These are phyloP conservation scores for Lactarius quietus DNA, from an alignment of 768 basidiomycete species.

Conservation along the genomic window DNA sequence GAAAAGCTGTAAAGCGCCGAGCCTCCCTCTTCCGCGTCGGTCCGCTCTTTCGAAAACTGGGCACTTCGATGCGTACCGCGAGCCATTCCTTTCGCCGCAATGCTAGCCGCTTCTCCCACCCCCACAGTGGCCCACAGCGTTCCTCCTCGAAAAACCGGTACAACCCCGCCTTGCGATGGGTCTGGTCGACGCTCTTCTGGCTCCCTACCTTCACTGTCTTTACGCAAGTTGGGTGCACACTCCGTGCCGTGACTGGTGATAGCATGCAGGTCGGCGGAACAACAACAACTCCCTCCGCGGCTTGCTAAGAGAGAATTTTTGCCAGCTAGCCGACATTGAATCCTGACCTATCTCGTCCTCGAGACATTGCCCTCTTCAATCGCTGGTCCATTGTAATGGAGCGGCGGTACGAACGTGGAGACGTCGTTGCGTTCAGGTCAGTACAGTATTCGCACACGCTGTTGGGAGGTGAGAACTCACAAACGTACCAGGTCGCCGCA, in stretches of 20 bases:
- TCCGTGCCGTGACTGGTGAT: conserved; percentile 21
- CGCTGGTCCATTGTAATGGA: conserved; percentile 18
- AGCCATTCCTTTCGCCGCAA: conserved; percentile 6
- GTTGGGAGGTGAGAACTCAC: not conserved
- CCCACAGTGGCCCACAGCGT: conserved; percentile 3
- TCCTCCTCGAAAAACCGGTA: not conserved
- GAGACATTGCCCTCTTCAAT: conserved; percentile 24
- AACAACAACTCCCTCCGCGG: not conserved
- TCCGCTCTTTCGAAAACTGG: not conserved
- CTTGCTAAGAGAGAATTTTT: conserved; percentile 1
- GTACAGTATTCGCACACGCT: not conserved
- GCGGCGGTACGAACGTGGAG: conserved; percentile 22
- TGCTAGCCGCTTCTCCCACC: not conserved
- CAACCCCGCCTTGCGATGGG: conserved; percentile 6
- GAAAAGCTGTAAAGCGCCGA: too few species aligned
- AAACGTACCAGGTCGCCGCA: conserved; percentile 21
- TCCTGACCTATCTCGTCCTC: conserved; percentile 19
- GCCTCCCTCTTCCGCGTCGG: not conserved
- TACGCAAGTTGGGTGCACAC: conserved; percentile 19
- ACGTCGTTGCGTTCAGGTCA: conserved; percentile 23
- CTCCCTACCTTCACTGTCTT: conserved; percentile 18
- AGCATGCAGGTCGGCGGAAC: conserved; percentile 25
- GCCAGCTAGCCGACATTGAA: conserved; percentile 27
- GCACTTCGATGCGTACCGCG: conserved; percentile 4
- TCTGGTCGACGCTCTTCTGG: conserved; percentile 17